Conservation (phyloP, 345 rosid species). For the Eucalyptus decipiens region DNA sequence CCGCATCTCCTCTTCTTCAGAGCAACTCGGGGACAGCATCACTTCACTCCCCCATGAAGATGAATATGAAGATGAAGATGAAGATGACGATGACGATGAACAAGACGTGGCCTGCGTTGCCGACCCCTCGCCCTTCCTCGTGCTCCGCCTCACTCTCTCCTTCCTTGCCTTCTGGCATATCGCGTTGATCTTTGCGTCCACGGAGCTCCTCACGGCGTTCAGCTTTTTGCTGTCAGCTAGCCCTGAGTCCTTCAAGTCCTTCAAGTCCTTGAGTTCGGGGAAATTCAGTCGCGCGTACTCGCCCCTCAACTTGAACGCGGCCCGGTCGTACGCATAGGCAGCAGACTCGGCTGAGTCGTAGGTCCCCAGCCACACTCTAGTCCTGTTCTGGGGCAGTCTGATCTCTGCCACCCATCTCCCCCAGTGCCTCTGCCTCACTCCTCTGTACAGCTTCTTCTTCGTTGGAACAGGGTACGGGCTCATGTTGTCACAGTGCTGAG, state of each 20-base stretch:
- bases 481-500: neutral
- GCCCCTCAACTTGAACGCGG: slow-evolving; percentile 90
- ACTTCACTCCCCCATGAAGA: neutral
- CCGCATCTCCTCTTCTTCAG: neutral
- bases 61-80: neutral
- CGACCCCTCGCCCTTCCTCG: slow-evolving; percentile 2
- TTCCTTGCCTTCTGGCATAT: slow-evolving; percentile 66
- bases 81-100: slow-evolving; percentile 11
- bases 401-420: slow-evolving; percentile 99
- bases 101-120: neutral
- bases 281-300: slow-evolving; percentile 90
- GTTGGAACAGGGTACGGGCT: neutral
- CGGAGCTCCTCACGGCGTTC: slow-evolving; percentile 39
- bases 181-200: slow-evolving; percentile 81
- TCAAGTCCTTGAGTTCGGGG: slow-evolving; percentile 61
- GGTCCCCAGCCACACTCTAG: slow-evolving; percentile 93
- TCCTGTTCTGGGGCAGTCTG: slow-evolving; percentile 85
- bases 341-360: slow-evolving; percentile 88
- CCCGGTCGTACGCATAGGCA: slow-evolving; percentile 89
- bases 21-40: neutral
- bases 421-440: slow-evolving; percentile 98
- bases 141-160: slow-evolving; percentile 24
- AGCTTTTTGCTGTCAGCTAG: slow-evolving; percentile 40
- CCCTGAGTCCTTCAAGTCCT: slow-evolving; percentile 43
- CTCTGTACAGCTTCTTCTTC: slow-evolving; percentile 75